Evolutionary conservation across 176 grass and related monocot species (phyloP).

Genomic region (Aegilops sharonensis): DNA sequence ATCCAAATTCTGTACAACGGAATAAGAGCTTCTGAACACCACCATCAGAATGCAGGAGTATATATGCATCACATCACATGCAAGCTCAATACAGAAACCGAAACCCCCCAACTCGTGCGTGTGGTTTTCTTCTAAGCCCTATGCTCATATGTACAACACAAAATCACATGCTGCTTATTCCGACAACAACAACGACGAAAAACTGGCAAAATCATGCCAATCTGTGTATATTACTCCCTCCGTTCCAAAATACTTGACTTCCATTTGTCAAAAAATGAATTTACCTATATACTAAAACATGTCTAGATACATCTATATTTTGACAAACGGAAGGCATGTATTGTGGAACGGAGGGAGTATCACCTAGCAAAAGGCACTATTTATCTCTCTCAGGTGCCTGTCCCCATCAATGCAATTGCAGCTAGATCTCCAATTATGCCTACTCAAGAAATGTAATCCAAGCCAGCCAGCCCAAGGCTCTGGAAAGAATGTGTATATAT

Average conservation of each 20-base stretch:
- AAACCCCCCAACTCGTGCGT: background rate
- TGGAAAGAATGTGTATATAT: conserved; percentile 36
- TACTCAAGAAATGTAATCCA: conserved; percentile 16
- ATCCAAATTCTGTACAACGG: background rate
- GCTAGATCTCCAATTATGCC: conserved; percentile 26
- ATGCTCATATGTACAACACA: conserved; percentile 24
- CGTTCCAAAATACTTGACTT: no score
- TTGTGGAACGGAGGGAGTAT: no score
- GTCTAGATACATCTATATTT: no score
- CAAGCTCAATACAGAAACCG: background rate
- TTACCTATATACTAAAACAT: no score
- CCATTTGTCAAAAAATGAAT: no score
- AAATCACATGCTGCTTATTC: background rate
- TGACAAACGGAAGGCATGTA: no score
- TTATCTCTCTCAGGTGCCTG: background rate
- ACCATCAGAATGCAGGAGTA: background rate
- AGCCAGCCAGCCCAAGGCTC: background rate
- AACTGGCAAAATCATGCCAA: conserved; percentile 10
- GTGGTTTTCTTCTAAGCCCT: background rate
- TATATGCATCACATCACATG: background rate
- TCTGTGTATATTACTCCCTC: background rate
- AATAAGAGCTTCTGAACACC: background rate
- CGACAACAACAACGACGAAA: background rate
- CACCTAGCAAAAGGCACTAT: background rate
- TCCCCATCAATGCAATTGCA: conserved; percentile 6